These are phyloP conservation scores for Saturnispora galanensis DNA, from an alignment of 805 yeast species.

Conservation along the genomic window DNA sequence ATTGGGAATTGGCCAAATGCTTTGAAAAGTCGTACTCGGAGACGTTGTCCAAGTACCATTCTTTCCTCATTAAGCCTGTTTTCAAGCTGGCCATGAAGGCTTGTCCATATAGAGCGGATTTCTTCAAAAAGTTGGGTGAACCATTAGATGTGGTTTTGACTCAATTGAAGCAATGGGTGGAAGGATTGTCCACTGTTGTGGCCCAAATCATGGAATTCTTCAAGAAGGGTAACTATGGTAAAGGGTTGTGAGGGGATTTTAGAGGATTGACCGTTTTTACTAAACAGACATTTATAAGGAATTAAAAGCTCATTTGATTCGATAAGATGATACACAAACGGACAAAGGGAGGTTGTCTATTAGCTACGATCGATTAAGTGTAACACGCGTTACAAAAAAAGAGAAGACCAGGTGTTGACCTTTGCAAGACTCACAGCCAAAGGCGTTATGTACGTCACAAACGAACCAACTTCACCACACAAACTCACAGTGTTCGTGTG, in stretches of 20 bases:
- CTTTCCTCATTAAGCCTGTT: slow-evolving; percentile 72
- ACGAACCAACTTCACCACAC: too few relatives aligned
- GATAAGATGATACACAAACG: not conserved
- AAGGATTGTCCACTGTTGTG: slow-evolving; percentile 67
- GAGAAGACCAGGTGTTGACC: too few relatives aligned
- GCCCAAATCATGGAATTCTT: slow-evolving; percentile 64
- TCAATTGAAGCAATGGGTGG: slow-evolving; percentile 66
- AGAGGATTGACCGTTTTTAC: not conserved
- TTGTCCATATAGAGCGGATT: slow-evolving; percentile 82
- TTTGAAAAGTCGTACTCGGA: slow-evolving; percentile 79
- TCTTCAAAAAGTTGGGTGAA: slow-evolving; percentile 71
- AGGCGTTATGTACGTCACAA: too few relatives aligned
- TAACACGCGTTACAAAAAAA: too few relatives aligned
- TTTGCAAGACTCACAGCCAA: too few relatives aligned
- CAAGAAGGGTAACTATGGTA: slow-evolving; percentile 75
- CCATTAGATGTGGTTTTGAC: slow-evolving; percentile 57
- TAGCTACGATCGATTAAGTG: too few relatives aligned
- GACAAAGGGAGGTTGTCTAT: too few relatives aligned
- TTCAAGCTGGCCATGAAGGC: slow-evolving; percentile 94
- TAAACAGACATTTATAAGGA: not conserved
- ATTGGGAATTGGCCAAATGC: slow-evolving; percentile 58
- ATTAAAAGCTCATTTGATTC: slow-evolving; percentile 4
- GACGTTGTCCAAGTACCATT: slow-evolving; percentile 75
- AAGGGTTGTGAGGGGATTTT: slow-evolving; percentile 50
- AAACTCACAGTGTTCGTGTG: too few relatives aligned